Conservation (phyloP, 2,329 filamentous ascomycete species). For the Cordyceps javanica region DNA sequence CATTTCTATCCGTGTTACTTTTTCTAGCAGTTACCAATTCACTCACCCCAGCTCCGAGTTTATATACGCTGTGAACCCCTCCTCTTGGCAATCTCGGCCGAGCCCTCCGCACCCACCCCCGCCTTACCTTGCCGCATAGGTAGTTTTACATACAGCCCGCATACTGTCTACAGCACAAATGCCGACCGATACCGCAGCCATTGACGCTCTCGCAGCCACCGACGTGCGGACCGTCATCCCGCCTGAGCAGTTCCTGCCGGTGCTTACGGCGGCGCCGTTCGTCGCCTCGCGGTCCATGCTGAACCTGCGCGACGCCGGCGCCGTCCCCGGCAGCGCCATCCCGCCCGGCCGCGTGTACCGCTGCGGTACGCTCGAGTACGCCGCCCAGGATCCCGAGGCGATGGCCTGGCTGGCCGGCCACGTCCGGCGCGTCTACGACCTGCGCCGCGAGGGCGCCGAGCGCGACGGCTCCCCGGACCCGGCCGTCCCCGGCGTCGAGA, state of each 20-base stretch:
- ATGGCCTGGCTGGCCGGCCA: conserved; percentile 30
- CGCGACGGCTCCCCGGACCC: conserved; percentile 38
- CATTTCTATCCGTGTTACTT: not conserved
- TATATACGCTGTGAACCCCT: not conserved
- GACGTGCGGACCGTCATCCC: conserved; percentile 35
- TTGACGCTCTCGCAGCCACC: conserved; percentile 34
- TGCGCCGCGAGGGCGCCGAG: conserved; percentile 40
- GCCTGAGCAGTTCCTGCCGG: conserved; percentile 27
- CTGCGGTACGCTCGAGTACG: conserved; percentile 36
- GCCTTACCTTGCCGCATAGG: not conserved
- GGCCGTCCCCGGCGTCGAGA: conserved; percentile 36
- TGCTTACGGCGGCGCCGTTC: conserved; percentile 40
- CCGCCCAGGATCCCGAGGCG: conserved; percentile 23
- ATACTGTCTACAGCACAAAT: conserved; percentile 1
- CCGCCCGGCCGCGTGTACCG: conserved; percentile 39
- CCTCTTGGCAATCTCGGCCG: not conserved
- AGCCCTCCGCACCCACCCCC: not conserved
- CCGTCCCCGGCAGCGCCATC: conserved; percentile 35
- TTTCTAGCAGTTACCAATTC: too few species aligned
- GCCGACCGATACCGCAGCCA: conserved; percentile 19
- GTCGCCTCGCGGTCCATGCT: conserved; percentile 39
- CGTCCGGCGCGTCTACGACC: conserved; percentile 44
- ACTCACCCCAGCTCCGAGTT: not conserved
- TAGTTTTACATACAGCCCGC: not conserved
- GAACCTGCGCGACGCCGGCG: conserved; percentile 47